These are phyloP conservation scores for Ogataea pignaliae DNA, from an alignment of 805 yeast species.

Conservation along the genomic window DNA sequence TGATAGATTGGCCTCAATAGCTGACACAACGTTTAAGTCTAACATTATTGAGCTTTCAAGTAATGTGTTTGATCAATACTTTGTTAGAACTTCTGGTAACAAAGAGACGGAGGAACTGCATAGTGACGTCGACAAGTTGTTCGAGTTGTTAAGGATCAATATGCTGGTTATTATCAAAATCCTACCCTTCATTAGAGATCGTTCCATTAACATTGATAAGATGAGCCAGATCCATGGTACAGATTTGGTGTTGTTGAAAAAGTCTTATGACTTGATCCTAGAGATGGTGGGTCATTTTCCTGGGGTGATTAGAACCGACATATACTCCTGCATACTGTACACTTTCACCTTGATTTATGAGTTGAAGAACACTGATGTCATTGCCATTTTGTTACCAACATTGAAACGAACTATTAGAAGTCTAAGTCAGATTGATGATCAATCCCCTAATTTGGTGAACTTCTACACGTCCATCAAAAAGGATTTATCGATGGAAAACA, in stretches of 20 bases:
- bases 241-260: conserved; percentile 43
- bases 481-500: conserved; percentile 22
- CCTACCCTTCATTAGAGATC: conserved; percentile 55
- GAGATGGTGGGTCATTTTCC: conserved; percentile 65
- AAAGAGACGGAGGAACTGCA: conserved; percentile 38
- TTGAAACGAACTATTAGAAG: conserved; percentile 41
- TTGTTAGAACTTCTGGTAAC: conserved; percentile 30
- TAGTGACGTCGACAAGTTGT: conserved; percentile 68
- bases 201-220: conserved; percentile 30
- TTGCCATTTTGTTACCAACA: conserved; percentile 49
- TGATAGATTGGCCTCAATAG: conserved; percentile 64
- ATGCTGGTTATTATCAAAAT: conserved; percentile 57
- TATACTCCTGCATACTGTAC: conserved; percentile 65
- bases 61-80: conserved; percentile 40
- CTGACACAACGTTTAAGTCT: conserved; percentile 41
- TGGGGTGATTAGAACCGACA: conserved; percentile 60
- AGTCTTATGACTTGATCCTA: conserved; percentile 48
- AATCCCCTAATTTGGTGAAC: conserved; percentile 24
- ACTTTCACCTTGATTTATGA: conserved; percentile 56
- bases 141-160: conserved; percentile 72
- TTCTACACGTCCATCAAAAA: conserved; percentile 36
- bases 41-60: conserved; percentile 45
- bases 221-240: conserved; percentile 17
- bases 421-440: conserved; percentile 15
- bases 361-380: conserved; percentile 34